Evolutionary conservation across 768 basidiomycete genomes (phyloP).

Genomic region (Leucocoprinus leucothites): DNA sequence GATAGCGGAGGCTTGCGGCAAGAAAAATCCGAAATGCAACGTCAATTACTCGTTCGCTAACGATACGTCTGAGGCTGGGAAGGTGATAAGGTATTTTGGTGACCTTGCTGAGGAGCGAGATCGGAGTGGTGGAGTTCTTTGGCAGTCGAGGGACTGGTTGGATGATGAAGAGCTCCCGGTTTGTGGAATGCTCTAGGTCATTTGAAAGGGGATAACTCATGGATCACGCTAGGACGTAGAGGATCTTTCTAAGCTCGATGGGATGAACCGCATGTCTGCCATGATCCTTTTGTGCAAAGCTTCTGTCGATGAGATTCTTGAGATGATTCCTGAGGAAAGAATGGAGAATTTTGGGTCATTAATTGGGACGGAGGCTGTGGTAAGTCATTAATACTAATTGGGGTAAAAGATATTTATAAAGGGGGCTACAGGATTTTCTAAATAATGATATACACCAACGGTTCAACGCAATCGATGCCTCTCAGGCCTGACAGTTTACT

Average conservation of each 20-base stretch:
- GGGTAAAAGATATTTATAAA: background rate
- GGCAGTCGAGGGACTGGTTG: slow-evolving; percentile 66
- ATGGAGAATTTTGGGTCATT: slow-evolving; percentile 40
- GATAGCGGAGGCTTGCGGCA: slow-evolving; percentile 58
- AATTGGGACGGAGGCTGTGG: slow-evolving; percentile 51
- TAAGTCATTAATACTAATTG: slow-evolving; percentile 28
- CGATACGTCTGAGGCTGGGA: slow-evolving; percentile 54
- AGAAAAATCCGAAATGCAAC: slow-evolving; percentile 39
- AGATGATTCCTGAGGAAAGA: slow-evolving; percentile 45
- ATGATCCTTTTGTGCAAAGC: slow-evolving; percentile 57
- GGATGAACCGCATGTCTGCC: slow-evolving; percentile 72
- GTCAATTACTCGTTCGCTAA: slow-evolving; percentile 64
- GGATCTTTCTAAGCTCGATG: slow-evolving; percentile 48
- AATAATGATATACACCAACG: background rate
- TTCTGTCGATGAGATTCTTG: slow-evolving; percentile 53
- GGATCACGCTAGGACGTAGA: slow-evolving; percentile 49
- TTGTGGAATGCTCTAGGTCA: background rate
- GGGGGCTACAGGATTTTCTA: background rate
- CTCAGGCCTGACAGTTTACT: background rate
- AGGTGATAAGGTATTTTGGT: slow-evolving; percentile 53
- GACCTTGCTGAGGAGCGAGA: slow-evolving; percentile 50
- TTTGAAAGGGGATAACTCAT: background rate
- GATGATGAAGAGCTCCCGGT: slow-evolving; percentile 39
- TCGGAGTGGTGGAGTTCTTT: slow-evolving; percentile 40
- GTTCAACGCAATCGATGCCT: background rate